phyloP scores from a whole-genome alignment of 768 basidiomycete species.

The Panellus pusillus region DNA sequence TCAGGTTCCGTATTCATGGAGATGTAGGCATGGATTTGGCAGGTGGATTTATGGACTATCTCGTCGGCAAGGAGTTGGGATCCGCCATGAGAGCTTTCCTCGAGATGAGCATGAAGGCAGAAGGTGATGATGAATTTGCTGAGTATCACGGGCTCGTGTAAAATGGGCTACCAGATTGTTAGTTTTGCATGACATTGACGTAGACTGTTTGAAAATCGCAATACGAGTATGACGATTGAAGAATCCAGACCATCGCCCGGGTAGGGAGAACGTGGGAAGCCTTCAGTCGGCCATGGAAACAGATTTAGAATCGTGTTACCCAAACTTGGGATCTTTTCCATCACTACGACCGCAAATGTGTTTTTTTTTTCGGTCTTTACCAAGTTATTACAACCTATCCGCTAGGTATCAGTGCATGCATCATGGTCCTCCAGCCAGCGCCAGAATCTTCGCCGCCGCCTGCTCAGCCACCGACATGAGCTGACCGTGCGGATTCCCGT shows the following conservation, averaged over 20 bases:
- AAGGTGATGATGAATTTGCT: constrained; percentile 31
- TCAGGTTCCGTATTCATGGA: not conserved
- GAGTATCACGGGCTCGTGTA: constrained; percentile 26
- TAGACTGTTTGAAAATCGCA: too few species aligned
- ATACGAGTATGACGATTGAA: too few species aligned
- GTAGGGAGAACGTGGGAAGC: too few species aligned
- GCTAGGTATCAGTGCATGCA: not conserved
- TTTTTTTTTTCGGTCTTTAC: too few species aligned
- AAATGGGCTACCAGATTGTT: not conserved
- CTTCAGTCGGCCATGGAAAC: too few species aligned
- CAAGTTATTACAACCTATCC: too few species aligned
- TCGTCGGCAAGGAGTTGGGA: constrained; percentile 26
- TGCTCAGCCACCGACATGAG: constrained; percentile 43
- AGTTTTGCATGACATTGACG: too few species aligned
- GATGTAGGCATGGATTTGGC: constrained; percentile 33
- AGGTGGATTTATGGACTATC: constrained; percentile 33
- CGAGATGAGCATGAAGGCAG: constrained; percentile 23
- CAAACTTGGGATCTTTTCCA: too few species aligned
- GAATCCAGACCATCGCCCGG: too few species aligned
- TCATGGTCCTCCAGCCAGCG: constrained; percentile 24
- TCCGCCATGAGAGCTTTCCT: constrained; percentile 19
- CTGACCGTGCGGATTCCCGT: constrained; percentile 39
- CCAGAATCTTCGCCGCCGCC: constrained; percentile 40
- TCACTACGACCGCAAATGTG: too few species aligned
- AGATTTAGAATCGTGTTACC: too few species aligned